Evolutionary conservation across 768 basidiomycete genomes (phyloP), one percentile per base, ranked within the genome.

Genomic region (Hirschioporus abietinus): DNA sequence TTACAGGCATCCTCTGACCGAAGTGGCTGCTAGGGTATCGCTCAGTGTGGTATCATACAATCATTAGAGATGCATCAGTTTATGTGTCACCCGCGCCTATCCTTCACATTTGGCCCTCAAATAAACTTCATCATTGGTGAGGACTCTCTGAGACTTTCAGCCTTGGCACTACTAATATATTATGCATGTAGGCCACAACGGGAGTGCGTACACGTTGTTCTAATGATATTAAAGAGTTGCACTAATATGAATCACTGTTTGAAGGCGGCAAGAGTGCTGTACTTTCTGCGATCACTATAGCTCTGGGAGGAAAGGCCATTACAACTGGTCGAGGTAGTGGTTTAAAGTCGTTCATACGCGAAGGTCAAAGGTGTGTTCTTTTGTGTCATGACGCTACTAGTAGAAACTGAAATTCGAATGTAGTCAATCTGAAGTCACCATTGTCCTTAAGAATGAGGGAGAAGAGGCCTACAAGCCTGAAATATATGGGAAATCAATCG

Each of bases 91-190:
- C 84, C 88, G 74, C 88, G 83, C 76, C 81, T 95, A 60, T 88
- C 83, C 0, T 93, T 97, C 77, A 83, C 84, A 1, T 94, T 99
- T 69, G 94, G 95, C 0, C 90, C 92, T 9, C 93, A 96, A 76
- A 92, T 99, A 73, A 99, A 99, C 78, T 99, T 99, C 73, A 92
- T 99, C 71, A 96, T 96, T 52, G 95, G 94, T 89, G 71, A 57
- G 84, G 71, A 24, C 26, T 61, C 30, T 12, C 58, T 60, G 60
- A 52, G 34, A 20, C 35, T 30, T 35, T 64, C 52, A 25, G 2
- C 24, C 9, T 15, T 1, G 42, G n/a, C 60, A n/a, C 7, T 64
- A 24, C 66, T 67, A 17, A 66, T 34, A 67, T 25, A 59, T 24
- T 20, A 35, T 60, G 35, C 65, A 59, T 64, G 3, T 65, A 93